These are phyloP conservation scores for Hortaea werneckii DNA, from an alignment of 2,329 filamentous ascomycete genomes.

Conservation along the genomic window DNA sequence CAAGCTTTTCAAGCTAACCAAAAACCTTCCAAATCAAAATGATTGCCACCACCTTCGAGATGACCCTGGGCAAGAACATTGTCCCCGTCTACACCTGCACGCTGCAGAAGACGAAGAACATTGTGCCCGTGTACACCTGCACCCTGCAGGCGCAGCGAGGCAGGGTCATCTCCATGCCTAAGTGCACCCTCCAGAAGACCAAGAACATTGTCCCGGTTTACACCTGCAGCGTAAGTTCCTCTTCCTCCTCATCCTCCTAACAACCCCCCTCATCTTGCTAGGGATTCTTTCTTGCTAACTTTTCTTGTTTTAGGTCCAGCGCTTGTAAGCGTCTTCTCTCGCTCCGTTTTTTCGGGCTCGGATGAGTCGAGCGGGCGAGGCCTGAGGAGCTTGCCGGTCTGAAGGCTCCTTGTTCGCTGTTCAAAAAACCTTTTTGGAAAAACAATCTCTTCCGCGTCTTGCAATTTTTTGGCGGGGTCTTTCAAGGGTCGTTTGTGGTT, in stretches of 20 bases:
- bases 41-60: background rate
- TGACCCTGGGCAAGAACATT: background rate
- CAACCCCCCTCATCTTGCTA: too few relatives aligned
- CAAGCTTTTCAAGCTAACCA: background rate
- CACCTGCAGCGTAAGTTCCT: background rate
- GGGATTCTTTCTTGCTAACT: too few relatives aligned
- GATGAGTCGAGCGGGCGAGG: too few relatives aligned
- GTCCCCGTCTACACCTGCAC: background rate
- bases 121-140: background rate
- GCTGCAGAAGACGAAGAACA: background rate
- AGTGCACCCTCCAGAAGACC: background rate
- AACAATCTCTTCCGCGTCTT: too few relatives aligned
- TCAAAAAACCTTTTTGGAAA: too few relatives aligned
- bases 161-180: background rate
- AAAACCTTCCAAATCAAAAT: background rate
- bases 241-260: too few relatives aligned
- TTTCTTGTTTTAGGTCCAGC: too few relatives aligned
- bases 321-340: too few relatives aligned
- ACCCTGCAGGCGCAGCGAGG: background rate
- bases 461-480: too few relatives aligned
- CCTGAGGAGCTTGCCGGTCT: background rate
- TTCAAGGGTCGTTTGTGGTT: too few relatives aligned
- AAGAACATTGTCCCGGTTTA: background rate
- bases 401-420: too few relatives aligned
- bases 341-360: too few relatives aligned